A percentile compares a stretch with the other conserved stretches of the same genome.
phyloP scores from a whole-genome alignment of 2,329 filamentous ascomycete genomes.

The Fusarium papillatum region DNA sequence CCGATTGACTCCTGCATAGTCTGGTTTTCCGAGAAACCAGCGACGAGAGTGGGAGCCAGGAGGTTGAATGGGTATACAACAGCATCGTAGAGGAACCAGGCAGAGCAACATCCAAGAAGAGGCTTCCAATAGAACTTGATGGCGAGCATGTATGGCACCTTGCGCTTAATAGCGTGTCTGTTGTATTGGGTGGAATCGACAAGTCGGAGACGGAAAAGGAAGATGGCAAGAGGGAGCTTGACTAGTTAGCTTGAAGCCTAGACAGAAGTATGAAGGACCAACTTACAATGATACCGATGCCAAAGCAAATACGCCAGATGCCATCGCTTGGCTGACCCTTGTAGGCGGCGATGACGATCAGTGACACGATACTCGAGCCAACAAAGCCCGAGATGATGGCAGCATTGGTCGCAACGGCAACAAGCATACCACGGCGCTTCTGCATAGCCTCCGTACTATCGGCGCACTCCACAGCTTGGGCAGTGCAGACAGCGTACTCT shows the following conservation, averaged over 20 bases:
- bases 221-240: constrained; percentile 63
- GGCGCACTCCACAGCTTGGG: neutral
- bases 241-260: neutral
- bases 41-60: constrained; percentile 49
- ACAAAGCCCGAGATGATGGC: constrained; percentile 55
- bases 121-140: constrained; percentile 67
- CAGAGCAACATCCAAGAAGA: constrained; percentile 65
- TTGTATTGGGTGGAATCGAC: constrained; percentile 65
- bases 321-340: constrained; percentile 37
- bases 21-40: constrained; percentile 29
- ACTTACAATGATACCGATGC: constrained; percentile 55
- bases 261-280: neutral
- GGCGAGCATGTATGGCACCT: constrained; percentile 64
- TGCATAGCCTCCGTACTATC: constrained; percentile 10
- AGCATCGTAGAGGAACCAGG: constrained; percentile 68
- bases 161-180: constrained; percentile 65
- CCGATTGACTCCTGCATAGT: constrained; percentile 41
- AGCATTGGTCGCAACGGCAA: constrained; percentile 6
- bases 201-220: constrained; percentile 69
- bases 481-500: neutral
- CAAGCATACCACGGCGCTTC: constrained; percentile 7
- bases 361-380: constrained; percentile 61
- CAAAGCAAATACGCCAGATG: constrained; percentile 63
- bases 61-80: constrained; percentile 61
- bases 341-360: constrained; percentile 30